A percentile compares a stretch with the other conserved stretches of the same genome.
phyloP scores from a whole-genome alignment of 2,329 filamentous ascomycete genomes.

The Aspergillus sojae region DNA sequence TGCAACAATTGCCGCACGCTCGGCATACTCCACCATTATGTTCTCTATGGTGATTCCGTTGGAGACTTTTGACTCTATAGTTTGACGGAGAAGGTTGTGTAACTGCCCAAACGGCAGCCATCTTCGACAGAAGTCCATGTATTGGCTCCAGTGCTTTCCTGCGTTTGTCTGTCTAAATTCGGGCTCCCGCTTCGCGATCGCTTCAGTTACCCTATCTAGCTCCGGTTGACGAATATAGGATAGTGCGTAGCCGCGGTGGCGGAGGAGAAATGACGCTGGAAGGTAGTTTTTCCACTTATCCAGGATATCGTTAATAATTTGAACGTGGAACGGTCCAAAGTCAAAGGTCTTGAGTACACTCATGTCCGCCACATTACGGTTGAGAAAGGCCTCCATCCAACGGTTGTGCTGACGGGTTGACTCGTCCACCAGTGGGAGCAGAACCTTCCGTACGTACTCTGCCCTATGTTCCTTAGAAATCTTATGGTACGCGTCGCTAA shows the following conservation, averaged over 20 bases:
- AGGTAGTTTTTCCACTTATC: constrained; percentile 18
- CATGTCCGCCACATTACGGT: neutral
- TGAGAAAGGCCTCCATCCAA: constrained; percentile 25
- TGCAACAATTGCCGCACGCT: neutral
- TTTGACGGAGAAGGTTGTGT: neutral
- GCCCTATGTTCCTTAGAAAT: constrained; percentile 11
- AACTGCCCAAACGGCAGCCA: neutral
- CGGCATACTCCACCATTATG: neutral
- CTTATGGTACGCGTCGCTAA: neutral
- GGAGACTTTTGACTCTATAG: neutral
- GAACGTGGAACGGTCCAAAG: constrained; percentile 21
- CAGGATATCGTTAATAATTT: constrained; percentile 8
- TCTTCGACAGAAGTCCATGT: neutral
- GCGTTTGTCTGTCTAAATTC: neutral
- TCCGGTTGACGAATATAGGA: constrained; percentile 12
- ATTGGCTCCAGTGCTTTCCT: neutral
- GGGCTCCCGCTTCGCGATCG: neutral
- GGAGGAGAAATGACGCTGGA: constrained; percentile 16
- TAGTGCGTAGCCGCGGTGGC: constrained; percentile 18
- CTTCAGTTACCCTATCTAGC: constrained; percentile 8
- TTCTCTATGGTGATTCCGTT: neutral
- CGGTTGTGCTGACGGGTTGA: constrained; percentile 21
- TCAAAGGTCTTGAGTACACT: neutral
- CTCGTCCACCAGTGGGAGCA: constrained; percentile 22
- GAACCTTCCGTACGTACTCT: constrained; percentile 16